A percentile compares a stretch with the other conserved stretches of the same genome.
phyloP scores from a whole-genome alignment of 1,139 yeast species.

The Sugiyamaella novakii region DNA sequence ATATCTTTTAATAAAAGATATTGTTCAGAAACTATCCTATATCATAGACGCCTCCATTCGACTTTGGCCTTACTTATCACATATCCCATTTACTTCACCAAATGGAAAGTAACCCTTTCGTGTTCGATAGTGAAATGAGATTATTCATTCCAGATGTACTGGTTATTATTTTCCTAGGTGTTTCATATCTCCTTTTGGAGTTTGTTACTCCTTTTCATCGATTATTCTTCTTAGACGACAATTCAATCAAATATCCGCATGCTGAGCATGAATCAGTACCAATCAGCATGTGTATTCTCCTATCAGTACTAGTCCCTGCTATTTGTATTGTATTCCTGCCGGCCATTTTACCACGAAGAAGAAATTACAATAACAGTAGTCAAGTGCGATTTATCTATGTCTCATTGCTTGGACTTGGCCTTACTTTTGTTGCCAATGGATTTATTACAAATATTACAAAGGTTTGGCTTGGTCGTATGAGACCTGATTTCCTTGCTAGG shows the following conservation, averaged over 20 bases:
- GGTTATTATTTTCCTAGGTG: slow-evolving; percentile 28
- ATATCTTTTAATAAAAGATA: no score
- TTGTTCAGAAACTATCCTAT: no score
- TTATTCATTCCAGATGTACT: slow-evolving; percentile 33
- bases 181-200: slow-evolving; percentile 32
- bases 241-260: slow-evolving; percentile 55
- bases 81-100: neutral
- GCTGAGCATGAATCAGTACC: slow-evolving; percentile 55
- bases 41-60: no score
- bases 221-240: slow-evolving; percentile 39
- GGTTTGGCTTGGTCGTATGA: slow-evolving; percentile 74
- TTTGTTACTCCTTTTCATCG: slow-evolving; percentile 37
- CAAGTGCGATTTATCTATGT: slow-evolving; percentile 41
- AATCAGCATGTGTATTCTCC: slow-evolving; percentile 38
- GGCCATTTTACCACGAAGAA: slow-evolving; percentile 30
- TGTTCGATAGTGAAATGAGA: slow-evolving; percentile 13
- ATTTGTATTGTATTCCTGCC: slow-evolving; percentile 37
- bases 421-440: slow-evolving; percentile 48
- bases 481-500: slow-evolving; percentile 77
- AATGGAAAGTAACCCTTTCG: slow-evolving; percentile 5
- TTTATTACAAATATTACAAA: slow-evolving; percentile 61
- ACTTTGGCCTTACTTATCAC: no score
- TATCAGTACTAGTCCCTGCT: slow-evolving; percentile 39
- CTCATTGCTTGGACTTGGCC: slow-evolving; percentile 49
- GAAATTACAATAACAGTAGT: slow-evolving; percentile 25